Percentiles rank a stretch among this genome's conserved stretches.
These are phyloP conservation scores for Heterobasidion parviporum DNA, from an alignment of 1,284 basidiomycete genomes.

Conservation along the genomic window DNA sequence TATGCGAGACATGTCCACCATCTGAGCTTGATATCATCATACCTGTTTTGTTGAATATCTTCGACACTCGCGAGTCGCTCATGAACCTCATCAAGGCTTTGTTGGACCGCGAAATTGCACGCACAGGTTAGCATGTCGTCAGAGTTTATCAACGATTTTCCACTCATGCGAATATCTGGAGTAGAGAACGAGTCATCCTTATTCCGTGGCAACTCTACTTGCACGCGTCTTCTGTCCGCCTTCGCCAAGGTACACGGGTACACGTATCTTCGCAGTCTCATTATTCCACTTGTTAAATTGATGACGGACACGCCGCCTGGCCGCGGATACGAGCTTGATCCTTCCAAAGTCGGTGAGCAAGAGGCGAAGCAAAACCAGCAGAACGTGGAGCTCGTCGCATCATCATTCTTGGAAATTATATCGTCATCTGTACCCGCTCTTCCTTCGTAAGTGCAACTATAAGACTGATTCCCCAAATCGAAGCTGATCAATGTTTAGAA, in stretches of 20 bases:
- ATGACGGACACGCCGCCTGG: slow-evolving; percentile 69
- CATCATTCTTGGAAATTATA: slow-evolving; percentile 72
- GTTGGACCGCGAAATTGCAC: slow-evolving; percentile 77
- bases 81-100: slow-evolving; percentile 74
- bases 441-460: slow-evolving; percentile 55
- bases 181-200: slow-evolving; percentile 71
- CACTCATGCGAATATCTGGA: not conserved
- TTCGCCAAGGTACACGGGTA: slow-evolving; percentile 87
- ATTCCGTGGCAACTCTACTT: slow-evolving; percentile 83
- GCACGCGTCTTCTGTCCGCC: slow-evolving; percentile 75
- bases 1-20: slow-evolving; percentile 79
- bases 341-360: slow-evolving; percentile 50
- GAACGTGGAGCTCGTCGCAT: slow-evolving; percentile 68
- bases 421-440: slow-evolving; percentile 62
- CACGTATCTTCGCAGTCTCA: slow-evolving; percentile 73
- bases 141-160: not conserved
- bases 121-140: slow-evolving; percentile 47
- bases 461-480: not conserved
- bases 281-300: slow-evolving; percentile 68
- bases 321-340: slow-evolving; percentile 76
- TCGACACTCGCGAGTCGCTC: slow-evolving; percentile 71
- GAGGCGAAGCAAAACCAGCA: slow-evolving; percentile 63
- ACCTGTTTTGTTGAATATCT: slow-evolving; percentile 79
- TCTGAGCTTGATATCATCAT: slow-evolving; percentile 78
- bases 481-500: slow-evolving; percentile 32